These are phyloP conservation scores for Fusarium nurragi DNA, from an alignment of 2,329 filamentous ascomycete genomes.

Conservation along the genomic window DNA sequence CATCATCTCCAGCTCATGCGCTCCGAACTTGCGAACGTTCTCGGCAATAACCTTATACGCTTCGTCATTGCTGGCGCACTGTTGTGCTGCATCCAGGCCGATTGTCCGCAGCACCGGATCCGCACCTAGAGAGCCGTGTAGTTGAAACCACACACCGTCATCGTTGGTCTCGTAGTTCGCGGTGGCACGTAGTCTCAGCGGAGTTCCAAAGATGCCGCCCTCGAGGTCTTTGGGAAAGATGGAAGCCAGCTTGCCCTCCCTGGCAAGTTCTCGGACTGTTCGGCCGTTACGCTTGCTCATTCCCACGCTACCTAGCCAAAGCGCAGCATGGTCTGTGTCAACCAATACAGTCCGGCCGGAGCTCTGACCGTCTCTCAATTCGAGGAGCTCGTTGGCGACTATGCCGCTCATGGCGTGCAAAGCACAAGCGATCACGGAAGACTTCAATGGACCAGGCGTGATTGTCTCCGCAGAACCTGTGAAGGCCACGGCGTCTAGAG, in stretches of 20 bases:
- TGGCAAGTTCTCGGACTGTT: not conserved
- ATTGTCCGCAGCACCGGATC: constrained; percentile 28
- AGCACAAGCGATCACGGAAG: not conserved
- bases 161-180: constrained; percentile 32
- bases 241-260: not conserved
- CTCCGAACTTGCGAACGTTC: not conserved
- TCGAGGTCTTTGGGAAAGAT: not conserved
- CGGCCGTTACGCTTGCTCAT: not conserved
- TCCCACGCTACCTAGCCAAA: not conserved
- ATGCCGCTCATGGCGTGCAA: not conserved
- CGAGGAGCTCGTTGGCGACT: not conserved
- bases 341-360: not conserved
- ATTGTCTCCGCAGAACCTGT: not conserved
- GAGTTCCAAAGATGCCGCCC: not conserved
- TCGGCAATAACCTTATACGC: not conserved
- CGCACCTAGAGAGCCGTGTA: constrained; percentile 47
- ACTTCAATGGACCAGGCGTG: not conserved
- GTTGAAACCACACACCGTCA: not conserved
- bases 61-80: not conserved
- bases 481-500: not conserved
- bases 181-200: not conserved
- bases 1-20: not conserved
- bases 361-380: not conserved
- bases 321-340: not conserved
- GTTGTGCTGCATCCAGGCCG: too few relatives aligned